These are phyloP conservation scores for Thuja plicata DNA, from an alignment of 83 land plant genomes.

Conservation along the genomic window DNA sequence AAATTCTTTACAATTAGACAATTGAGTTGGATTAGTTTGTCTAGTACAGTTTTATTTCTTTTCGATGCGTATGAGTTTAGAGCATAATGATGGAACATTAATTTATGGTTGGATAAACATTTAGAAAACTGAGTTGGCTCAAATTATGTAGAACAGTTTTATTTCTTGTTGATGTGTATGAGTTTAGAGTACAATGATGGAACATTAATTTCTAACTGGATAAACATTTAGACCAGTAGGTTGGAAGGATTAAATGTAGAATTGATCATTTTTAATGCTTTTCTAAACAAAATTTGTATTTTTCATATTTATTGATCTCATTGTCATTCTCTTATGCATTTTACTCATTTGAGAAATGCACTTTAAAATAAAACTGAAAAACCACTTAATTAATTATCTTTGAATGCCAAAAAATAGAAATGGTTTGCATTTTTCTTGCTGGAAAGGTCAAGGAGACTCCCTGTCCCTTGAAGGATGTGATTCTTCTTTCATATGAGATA, in stretches of 20 bases:
- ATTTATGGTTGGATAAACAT: no score
- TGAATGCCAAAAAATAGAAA: conserved; percentile 51
- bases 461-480: conserved; percentile 55
- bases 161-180: no score
- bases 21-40: no score
- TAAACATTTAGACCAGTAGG: background rate
- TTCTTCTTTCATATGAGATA: conserved; percentile 54
- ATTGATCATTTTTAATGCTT: background rate
- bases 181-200: background rate
- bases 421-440: conserved; percentile 68
- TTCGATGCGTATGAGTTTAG: no score
- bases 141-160: no score
- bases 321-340: background rate
- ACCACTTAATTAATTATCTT: no score
- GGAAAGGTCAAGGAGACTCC: no score
- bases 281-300: no score
- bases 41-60: no score
- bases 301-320: background rate
- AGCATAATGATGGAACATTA: no score
- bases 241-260: background rate
- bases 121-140: background rate
- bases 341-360: background rate
- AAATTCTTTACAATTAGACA: background rate
- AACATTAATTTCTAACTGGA: background rate
- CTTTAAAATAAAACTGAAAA: background rate